Evolutionary conservation across 495 filamentous ascomycete species (phyloP).

Genomic region (Cryomyces minteri): DNA sequence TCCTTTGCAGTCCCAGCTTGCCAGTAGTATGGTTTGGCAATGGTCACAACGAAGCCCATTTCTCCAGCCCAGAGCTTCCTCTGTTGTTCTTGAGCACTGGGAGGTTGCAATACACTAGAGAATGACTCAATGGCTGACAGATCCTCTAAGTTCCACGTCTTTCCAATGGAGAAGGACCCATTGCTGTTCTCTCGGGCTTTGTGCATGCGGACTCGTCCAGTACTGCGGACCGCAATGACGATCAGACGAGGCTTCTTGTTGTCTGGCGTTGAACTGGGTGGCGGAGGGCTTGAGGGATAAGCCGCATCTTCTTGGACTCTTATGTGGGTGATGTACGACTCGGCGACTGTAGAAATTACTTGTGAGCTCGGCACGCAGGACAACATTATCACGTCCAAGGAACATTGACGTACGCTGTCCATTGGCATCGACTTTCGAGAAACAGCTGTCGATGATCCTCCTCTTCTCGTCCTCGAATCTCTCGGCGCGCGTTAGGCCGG

Average conservation of each 20-base stretch:
- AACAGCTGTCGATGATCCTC: slow-evolving; percentile 82
- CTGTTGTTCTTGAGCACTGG: slow-evolving; percentile 38
- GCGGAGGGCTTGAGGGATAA: slow-evolving; percentile 72
- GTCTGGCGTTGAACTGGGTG: slow-evolving; percentile 44
- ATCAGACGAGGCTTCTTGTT: slow-evolving; percentile 83
- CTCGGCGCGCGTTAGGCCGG: slow-evolving; percentile 50
- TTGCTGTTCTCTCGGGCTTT: slow-evolving; percentile 92
- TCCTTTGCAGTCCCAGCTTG: slow-evolving; percentile 79
- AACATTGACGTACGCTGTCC: slow-evolving; percentile 43
- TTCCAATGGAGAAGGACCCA: slow-evolving; percentile 89
- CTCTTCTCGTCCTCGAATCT: slow-evolving; percentile 90
- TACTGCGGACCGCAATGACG: slow-evolving; percentile 79
- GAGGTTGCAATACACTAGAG: slow-evolving; percentile 28
- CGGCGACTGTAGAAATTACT: slow-evolving; percentile 37
- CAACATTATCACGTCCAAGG: not conserved
- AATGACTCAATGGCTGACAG: slow-evolving; percentile 65
- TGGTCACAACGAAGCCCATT: slow-evolving; percentile 70
- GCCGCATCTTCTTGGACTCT: slow-evolving; percentile 67
- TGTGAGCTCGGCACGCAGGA: slow-evolving; percentile 1
- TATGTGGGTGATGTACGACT: slow-evolving; percentile 97
- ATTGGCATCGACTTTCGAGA: slow-evolving; percentile 69
- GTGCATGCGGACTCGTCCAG: slow-evolving; percentile 84
- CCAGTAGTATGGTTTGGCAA: slow-evolving; percentile 96
- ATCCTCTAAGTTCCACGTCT: slow-evolving; percentile 92
- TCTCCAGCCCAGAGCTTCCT: slow-evolving; percentile 60